Evolutionary conservation across 768 basidiomycete species (phyloP).

Genomic region (Tylopilus sp.): DNA sequence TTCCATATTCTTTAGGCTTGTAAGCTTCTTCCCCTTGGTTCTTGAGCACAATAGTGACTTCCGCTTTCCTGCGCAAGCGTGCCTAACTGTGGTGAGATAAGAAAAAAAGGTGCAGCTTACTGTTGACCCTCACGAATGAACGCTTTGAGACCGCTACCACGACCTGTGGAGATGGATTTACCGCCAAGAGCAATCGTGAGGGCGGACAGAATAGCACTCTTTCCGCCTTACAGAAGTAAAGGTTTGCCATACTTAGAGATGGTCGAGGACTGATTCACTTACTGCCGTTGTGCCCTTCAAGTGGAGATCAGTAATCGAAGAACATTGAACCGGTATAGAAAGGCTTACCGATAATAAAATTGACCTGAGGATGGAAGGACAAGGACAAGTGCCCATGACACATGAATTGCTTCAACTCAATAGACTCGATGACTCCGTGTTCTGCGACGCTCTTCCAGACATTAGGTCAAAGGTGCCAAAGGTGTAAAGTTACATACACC

Average conservation of each 20-base stretch:
- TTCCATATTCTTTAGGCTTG: conserved; percentile 80
- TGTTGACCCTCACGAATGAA: conserved; percentile 81
- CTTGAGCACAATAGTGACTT: conserved; percentile 78
- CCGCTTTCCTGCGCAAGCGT: conserved; percentile 39
- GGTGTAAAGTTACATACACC: conserved; percentile 47
- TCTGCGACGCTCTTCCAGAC: conserved; percentile 67
- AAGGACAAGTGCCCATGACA: conserved; percentile 85
- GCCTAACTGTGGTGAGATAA: conserved; percentile 35
- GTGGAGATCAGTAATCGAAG: conserved; percentile 1
- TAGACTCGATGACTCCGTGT: conserved; percentile 80
- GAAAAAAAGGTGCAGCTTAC: conserved; percentile 40
- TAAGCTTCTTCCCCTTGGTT: conserved; percentile 92
- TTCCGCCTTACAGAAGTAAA: conserved; percentile 61
- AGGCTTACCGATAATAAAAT: conserved; percentile 86
- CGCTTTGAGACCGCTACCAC: conserved; percentile 78
- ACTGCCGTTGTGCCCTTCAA: conserved; percentile 89
- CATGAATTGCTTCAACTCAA: conserved; percentile 94
- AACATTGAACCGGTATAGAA: not conserved
- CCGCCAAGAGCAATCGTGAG: conserved; percentile 93
- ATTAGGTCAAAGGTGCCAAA: not conserved
- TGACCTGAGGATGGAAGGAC: conserved; percentile 89
- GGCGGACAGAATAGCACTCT: conserved; percentile 91
- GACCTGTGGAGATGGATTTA: conserved; percentile 87
- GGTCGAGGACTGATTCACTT: conserved; percentile 31
- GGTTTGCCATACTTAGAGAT: not conserved